phyloP scores from a whole-genome alignment of 495 filamentous ascomycete species.

The Cladorrhinum samala region DNA sequence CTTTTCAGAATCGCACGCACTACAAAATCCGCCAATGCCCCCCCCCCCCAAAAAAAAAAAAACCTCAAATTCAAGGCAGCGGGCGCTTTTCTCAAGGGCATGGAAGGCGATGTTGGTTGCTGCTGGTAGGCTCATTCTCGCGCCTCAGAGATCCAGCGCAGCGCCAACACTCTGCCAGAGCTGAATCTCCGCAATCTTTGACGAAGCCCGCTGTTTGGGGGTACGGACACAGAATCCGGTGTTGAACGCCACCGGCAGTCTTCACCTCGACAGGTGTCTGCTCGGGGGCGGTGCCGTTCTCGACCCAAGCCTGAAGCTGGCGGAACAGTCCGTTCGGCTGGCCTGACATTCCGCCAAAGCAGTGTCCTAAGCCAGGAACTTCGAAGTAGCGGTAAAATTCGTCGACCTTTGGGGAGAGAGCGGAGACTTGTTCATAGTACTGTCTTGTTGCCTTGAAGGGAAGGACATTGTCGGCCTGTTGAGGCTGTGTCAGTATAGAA shows the following conservation, averaged over 20 bases:
- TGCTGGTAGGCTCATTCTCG: no score
- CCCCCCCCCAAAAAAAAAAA: no score
- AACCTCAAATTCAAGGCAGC: no score
- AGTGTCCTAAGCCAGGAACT: constrained; percentile 30
- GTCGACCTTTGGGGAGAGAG: constrained; percentile 10
- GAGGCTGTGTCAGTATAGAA: constrained; percentile 16
- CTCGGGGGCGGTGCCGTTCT: constrained; percentile 27
- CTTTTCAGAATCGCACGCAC: no score
- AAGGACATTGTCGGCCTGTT: constrained; percentile 20
- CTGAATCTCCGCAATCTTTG: neutral
- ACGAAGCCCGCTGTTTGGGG: constrained; percentile 10
- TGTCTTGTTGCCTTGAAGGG: constrained; percentile 17
- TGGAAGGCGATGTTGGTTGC: no score
- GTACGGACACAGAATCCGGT: constrained; percentile 24
- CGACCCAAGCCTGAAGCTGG: constrained; percentile 30
- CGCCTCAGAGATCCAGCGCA: no score
- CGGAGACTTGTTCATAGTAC: constrained; percentile 24
- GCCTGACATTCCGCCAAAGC: constrained; percentile 20
- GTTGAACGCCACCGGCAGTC: constrained; percentile 5
- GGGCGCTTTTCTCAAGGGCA: no score
- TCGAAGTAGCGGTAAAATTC: constrained; percentile 28
- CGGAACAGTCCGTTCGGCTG: constrained; percentile 21
- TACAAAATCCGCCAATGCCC: no score
- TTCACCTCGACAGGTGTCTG: constrained; percentile 11
- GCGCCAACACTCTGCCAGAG: neutral